Base-by-base conservation (phyloP, 2,329 filamentous ascomycete species). In the Aureobasidium sp. region DNA sequence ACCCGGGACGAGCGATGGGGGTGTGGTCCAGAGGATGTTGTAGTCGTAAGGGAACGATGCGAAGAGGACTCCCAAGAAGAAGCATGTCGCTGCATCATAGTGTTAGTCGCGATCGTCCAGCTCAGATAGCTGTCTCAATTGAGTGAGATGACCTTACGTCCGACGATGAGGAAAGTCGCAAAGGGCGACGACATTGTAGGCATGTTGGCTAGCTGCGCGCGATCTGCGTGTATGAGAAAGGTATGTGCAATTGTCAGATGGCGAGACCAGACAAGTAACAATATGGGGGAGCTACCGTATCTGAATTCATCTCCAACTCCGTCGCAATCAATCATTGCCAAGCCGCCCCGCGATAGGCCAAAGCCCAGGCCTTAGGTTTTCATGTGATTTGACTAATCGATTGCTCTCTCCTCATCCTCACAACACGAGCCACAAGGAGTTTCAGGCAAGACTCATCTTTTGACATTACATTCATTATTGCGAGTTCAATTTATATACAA, bases 11-110 rank as follows among this genome's bases (percentile, higher is more conserved):
- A 63, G 43, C 59, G 89, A 81, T 61, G 80, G 81, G 46, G 84
- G 85, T 34, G 85, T 84, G 57, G 87, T 88, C 83, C 90, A 95
- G 60, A 95, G 87, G 66, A 94, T 87, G 64, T 90, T 88, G 79
- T 91, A 94, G 81, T 95, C 94, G 81, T 97, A 99, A 65, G 94
- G 92, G 77, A 97, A 95, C 66, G 87, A 87, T 70, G 92, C 92
- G 84, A 97, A 99, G 76, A 99, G 87, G 75, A 97, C 92, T 70
- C 94, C 94, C 67, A 99, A 88, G 84, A 97, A 96, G 84, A 99
- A 99, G 76, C 90, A 96, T 67, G 89, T 92, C 64, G 79, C 79
- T 81, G 67, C 48, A 41, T 36, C 17, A 1, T 12, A 41, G 5
- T 34, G 52, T 59, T 32, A 62, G 53, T 59, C 41, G 53, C 57